Conservation (phyloP, 2,329 filamentous ascomycete genomes). For the Colletotrichum melonis region DNA sequence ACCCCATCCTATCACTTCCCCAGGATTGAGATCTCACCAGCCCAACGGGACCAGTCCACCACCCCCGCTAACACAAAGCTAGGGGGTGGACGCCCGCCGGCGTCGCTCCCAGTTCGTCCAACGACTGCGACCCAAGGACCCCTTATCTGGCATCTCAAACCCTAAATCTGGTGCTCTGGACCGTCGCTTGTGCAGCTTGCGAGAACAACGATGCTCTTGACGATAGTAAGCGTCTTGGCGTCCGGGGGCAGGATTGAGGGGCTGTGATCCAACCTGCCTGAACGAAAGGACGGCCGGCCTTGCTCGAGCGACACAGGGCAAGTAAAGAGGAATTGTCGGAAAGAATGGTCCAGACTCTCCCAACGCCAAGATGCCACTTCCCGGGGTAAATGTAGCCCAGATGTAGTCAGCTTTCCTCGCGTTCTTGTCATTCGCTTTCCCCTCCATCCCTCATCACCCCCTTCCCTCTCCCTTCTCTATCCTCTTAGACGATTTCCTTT, state of each 20-base stretch:
- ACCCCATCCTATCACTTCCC: slow-evolving; percentile 25
- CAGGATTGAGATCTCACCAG: slow-evolving; percentile 28
- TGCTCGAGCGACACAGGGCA: background rate
- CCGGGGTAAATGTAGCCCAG: slow-evolving; percentile 18
- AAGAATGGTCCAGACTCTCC: slow-evolving; percentile 12
- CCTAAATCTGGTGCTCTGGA: slow-evolving; percentile 22
- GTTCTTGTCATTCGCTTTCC: background rate
- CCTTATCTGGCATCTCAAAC: slow-evolving; percentile 31
- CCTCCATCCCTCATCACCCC: background rate
- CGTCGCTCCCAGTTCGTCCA: slow-evolving; percentile 25
- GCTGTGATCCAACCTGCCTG: slow-evolving; percentile 14
- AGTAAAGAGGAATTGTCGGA: background rate
- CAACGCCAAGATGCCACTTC: slow-evolving; percentile 19
- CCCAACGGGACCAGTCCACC: slow-evolving; percentile 19
- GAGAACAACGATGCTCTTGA: background rate
- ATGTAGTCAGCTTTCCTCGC: background rate
- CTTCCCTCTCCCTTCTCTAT: background rate
- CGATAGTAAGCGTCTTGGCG: slow-evolving; percentile 31
- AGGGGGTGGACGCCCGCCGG: slow-evolving; percentile 20
- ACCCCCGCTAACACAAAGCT: slow-evolving; percentile 6
- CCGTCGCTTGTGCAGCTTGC: slow-evolving; percentile 12
- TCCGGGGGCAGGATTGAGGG: slow-evolving; percentile 22
- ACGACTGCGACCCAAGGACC: slow-evolving; percentile 31
- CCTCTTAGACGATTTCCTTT: slow-evolving; percentile 27
- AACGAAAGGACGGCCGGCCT: slow-evolving; percentile 12